Evolutionary conservation across 805 yeast species (phyloP).

Genomic region (Saccharomycopsis babjevae): DNA sequence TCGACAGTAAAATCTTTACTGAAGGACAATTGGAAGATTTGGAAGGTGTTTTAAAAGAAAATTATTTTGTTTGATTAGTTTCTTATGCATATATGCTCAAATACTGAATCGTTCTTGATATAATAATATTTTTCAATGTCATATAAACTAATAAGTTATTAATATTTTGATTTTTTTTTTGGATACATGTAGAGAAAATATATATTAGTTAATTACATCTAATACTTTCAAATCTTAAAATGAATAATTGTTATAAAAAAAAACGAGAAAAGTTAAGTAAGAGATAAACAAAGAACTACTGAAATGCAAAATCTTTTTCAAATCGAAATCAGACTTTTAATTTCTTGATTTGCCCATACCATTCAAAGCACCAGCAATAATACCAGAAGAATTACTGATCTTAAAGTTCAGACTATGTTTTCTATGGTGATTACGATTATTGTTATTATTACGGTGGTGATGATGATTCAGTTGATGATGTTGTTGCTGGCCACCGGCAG

Average conservation of each 20-base stretch:
- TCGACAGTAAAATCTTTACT: constrained; percentile 67
- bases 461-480: constrained; percentile 19
- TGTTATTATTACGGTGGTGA: constrained; percentile 19
- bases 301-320: background rate
- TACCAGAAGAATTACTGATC: constrained; percentile 27
- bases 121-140: background rate
- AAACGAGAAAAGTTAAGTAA: background rate
- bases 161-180: background rate
- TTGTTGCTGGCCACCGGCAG: constrained; percentile 58
- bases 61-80: constrained; percentile 60
- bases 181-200: background rate
- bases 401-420: constrained; percentile 25
- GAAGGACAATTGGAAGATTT: constrained; percentile 76
- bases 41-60: constrained; percentile 90
- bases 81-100: background rate
- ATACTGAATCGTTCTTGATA: background rate
- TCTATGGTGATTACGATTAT: constrained; percentile 19
- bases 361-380: constrained; percentile 29
- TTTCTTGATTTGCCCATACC: constrained; percentile 24
- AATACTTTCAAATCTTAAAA: background rate
- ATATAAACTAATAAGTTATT: background rate
- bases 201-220: background rate
- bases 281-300: background rate
- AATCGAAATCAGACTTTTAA: background rate
- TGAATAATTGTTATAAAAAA: background rate